Conservation (phyloP, 2,329 filamentous ascomycete genomes). For the Colletotrichum aenigma region DNA sequence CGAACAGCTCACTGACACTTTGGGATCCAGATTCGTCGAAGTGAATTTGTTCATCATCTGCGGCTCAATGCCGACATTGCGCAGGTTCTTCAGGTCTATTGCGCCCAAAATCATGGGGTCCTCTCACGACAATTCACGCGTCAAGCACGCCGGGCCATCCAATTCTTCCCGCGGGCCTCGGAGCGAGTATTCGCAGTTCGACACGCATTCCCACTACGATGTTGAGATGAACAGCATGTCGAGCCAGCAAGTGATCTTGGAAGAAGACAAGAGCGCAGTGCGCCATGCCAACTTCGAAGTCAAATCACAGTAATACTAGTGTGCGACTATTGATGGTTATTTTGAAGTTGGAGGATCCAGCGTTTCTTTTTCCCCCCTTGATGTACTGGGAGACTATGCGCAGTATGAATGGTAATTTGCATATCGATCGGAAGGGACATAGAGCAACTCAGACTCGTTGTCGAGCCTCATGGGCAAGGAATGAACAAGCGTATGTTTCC, state of each 20-base stretch:
- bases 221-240: slow-evolving; percentile 6
- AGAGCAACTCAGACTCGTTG: not conserved
- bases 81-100: slow-evolving; percentile 37
- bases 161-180: not conserved
- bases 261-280: not conserved
- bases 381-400: not conserved
- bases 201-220: not conserved
- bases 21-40: slow-evolving; percentile 29
- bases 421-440: not conserved
- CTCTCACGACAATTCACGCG: not conserved
- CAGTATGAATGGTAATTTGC: not conserved
- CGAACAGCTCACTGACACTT: not conserved
- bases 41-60: slow-evolving; percentile 31
- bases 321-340: not conserved
- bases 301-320: not conserved
- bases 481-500: not conserved
- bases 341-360: not conserved
- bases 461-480: not conserved
- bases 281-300: not conserved
- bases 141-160: not conserved
- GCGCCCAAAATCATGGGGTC: slow-evolving; percentile 29
- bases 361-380: not conserved
- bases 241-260: not conserved
- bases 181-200: not conserved
- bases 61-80: slow-evolving; percentile 38